Evolutionary conservation across 2,329 filamentous ascomycete species (phyloP).

Genomic region (Chrysosporium keratinophilum): DNA sequence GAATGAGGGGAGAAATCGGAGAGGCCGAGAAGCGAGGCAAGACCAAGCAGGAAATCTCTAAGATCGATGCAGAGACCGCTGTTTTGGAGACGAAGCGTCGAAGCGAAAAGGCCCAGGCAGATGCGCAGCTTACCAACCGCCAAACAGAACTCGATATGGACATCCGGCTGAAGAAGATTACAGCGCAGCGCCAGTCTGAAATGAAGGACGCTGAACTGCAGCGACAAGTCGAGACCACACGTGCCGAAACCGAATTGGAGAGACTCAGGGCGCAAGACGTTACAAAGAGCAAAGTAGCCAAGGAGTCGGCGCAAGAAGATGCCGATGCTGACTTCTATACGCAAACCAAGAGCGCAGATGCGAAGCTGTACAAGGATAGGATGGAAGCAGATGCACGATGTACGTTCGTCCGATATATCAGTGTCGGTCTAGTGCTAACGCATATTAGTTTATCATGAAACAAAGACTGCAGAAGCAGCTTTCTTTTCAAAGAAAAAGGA

Average conservation of each 20-base stretch:
- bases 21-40: slow-evolving; percentile 69
- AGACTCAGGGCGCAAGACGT: slow-evolving; percentile 66
- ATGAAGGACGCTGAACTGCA: slow-evolving; percentile 70
- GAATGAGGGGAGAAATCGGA: slow-evolving; percentile 50
- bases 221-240: slow-evolving; percentile 64
- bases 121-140: slow-evolving; percentile 62
- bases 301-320: slow-evolving; percentile 35
- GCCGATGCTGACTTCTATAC: slow-evolving; percentile 43
- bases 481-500: slow-evolving; percentile 57
- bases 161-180: slow-evolving; percentile 64
- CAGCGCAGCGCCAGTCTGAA: slow-evolving; percentile 62
- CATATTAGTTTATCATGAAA: slow-evolving; percentile 22
- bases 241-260: slow-evolving; percentile 69
- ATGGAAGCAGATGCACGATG: slow-evolving; percentile 33
- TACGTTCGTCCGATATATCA: slow-evolving; percentile 15
- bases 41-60: slow-evolving; percentile 76
- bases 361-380: slow-evolving; percentile 31
- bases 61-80: slow-evolving; percentile 76
- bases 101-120: slow-evolving; percentile 66
- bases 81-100: slow-evolving; percentile 77
- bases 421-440: slow-evolving; percentile 5
- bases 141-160: slow-evolving; percentile 63
- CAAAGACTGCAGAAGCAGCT: slow-evolving; percentile 41
- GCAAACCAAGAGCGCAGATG: slow-evolving; percentile 46
- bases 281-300: slow-evolving; percentile 55